Evolutionary conservation across 2,329 filamentous ascomycete genomes (phyloP).

Genomic region (Nigrospora sphaerica): DNA sequence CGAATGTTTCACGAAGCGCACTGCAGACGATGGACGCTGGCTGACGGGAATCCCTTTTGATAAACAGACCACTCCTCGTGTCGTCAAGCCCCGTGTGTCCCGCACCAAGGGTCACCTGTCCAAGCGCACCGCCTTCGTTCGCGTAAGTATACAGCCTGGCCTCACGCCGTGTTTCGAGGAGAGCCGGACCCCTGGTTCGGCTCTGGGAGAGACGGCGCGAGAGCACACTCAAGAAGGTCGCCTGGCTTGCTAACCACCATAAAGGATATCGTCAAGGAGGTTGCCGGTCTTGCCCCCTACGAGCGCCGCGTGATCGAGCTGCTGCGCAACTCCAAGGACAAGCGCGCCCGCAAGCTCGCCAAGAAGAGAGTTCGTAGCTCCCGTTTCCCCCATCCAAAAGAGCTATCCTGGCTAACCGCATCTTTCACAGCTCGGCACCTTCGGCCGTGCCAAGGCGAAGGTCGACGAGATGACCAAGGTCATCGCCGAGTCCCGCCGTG

Average conservation of each 20-base stretch:
- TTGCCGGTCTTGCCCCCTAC: conserved; percentile 88
- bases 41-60: conserved; percentile 31
- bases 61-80: conserved; percentile 78
- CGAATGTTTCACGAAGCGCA: conserved; percentile 15
- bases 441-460: conserved; percentile 98
- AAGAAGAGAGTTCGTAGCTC: conserved; percentile 86
- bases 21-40: conserved; percentile 59
- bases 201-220: too few species aligned
- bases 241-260: background rate
- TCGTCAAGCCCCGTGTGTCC: conserved; percentile 70
- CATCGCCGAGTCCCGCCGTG: conserved; percentile 86
- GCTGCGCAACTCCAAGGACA: conserved; percentile 98
- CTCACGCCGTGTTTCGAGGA: too few species aligned
- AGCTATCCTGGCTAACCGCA: conserved; percentile 12
- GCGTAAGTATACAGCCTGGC: conserved; percentile 23
- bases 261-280: conserved; percentile 89
- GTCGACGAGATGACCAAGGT: conserved; percentile 98
- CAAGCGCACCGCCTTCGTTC: conserved; percentile 95
- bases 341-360: conserved; percentile 96
- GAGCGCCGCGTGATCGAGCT: conserved; percentile 99
- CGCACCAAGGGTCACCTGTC: conserved; percentile 91
- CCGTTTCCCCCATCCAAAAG: background rate
- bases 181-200: too few species aligned
- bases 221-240: too few species aligned
- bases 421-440: conserved; percentile 76